A percentile compares a stretch with the other conserved stretches of the same genome.
Evolutionary conservation across 768 basidiomycete genomes (phyloP).

Genomic region (Pisolithus albus): DNA sequence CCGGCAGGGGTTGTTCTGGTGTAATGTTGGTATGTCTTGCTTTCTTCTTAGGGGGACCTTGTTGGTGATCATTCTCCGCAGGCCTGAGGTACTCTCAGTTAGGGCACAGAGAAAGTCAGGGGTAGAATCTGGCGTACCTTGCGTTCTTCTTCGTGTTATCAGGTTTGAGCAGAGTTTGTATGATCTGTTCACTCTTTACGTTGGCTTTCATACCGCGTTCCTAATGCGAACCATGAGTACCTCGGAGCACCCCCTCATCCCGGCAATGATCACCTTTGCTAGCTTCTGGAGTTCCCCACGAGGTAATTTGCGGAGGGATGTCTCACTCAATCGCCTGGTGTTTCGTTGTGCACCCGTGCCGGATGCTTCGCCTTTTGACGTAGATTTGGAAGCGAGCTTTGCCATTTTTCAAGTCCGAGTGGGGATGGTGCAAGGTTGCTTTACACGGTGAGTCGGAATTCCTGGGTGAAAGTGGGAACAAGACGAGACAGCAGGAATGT

Average conservation of each 20-base stretch:
- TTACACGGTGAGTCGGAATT: too few species aligned
- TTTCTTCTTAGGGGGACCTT: conserved; percentile 13
- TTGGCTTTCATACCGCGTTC: conserved; percentile 19
- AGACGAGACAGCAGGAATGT: too few species aligned
- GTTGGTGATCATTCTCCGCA: conserved; percentile 4
- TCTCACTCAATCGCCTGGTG: conserved; percentile 6
- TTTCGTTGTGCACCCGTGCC: neutral
- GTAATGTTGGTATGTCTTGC: neutral
- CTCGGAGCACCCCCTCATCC: neutral
- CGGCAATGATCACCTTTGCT: conserved; percentile 13
- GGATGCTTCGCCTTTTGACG: conserved; percentile 1
- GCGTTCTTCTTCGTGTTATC: conserved; percentile 3
- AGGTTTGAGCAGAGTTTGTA: conserved; percentile 13
- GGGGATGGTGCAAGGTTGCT: too few species aligned
- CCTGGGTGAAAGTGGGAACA: too few species aligned
- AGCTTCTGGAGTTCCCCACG: conserved; percentile 22
- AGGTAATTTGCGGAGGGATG: conserved; percentile 17
- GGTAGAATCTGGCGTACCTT: conserved; percentile 6
- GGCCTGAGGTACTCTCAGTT: conserved; percentile 3
- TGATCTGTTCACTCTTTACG: conserved; percentile 21
- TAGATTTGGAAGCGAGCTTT: conserved; percentile 1
- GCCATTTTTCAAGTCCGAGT: too few species aligned
- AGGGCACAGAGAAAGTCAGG: neutral
- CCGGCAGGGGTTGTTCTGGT: neutral
- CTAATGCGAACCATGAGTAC: conserved; percentile 7